phyloP scores from a whole-genome alignment of 768 basidiomycete species.

The Termitomyces sp. region DNA sequence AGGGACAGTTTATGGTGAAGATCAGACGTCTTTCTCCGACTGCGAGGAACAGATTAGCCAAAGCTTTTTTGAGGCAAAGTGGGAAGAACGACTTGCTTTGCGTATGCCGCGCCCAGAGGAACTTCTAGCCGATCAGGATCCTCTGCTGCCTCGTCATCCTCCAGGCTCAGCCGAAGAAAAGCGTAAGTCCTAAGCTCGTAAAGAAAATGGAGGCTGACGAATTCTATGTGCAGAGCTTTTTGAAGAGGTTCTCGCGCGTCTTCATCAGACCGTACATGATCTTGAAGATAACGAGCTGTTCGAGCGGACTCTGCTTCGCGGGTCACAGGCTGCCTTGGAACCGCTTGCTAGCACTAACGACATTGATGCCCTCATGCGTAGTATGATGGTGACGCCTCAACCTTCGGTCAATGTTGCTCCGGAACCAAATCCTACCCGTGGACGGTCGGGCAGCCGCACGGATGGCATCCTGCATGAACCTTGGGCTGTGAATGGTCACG shows the following conservation, averaged over 20 bases:
- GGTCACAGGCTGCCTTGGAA: slow-evolving; percentile 45
- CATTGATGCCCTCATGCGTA: slow-evolving; percentile 49
- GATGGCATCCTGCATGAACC: slow-evolving; percentile 28
- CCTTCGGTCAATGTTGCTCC: slow-evolving; percentile 11
- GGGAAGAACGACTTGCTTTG: slow-evolving; percentile 38
- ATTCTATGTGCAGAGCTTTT: slow-evolving; percentile 25
- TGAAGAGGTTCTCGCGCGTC: slow-evolving; percentile 34
- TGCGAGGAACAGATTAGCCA: slow-evolving; percentile 37
- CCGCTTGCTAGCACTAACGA: slow-evolving; percentile 43
- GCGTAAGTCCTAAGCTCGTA: slow-evolving; percentile 25
- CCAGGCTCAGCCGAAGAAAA: slow-evolving; percentile 31
- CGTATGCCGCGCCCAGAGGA: slow-evolving; percentile 39
- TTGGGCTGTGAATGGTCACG: slow-evolving; percentile 32
- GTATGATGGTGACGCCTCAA: slow-evolving; percentile 46
- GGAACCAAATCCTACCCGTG: slow-evolving; percentile 3
- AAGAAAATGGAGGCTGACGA: not conserved
- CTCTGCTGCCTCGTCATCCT: slow-evolving; percentile 32
- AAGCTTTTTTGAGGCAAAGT: slow-evolving; percentile 41
- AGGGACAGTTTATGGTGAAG: slow-evolving; percentile 43
- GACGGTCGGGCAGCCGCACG: slow-evolving; percentile 15
- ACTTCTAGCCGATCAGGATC: slow-evolving; percentile 36
- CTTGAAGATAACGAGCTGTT: slow-evolving; percentile 49
- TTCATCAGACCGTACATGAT: slow-evolving; percentile 36
- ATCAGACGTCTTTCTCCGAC: slow-evolving; percentile 47
- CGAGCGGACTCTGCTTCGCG: slow-evolving; percentile 45